Percentiles rank a stretch among this genome's conserved stretches.
These are phyloP conservation scores for Byssoonygena ceratinophila DNA, from an alignment of 2,329 filamentous ascomycete genomes.

Conservation along the genomic window DNA sequence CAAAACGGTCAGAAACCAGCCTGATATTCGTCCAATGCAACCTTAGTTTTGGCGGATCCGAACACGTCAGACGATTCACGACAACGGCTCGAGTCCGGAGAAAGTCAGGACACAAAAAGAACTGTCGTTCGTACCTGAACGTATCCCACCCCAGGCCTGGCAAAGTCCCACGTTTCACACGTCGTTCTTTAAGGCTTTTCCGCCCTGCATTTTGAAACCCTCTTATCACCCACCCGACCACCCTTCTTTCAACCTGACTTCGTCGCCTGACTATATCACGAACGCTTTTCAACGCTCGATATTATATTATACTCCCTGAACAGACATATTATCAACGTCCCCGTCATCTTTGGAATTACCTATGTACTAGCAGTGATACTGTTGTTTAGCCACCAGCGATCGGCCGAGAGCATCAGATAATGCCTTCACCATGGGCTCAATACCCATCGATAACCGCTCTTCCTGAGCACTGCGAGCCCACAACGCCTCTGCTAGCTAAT, in stretches of 20 bases:
- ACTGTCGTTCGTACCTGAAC: too few relatives aligned
- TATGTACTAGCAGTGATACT: not conserved
- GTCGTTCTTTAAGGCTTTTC: not conserved
- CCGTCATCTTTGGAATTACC: not conserved
- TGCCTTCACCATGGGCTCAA: constrained; percentile 26
- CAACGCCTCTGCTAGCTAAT: constrained; percentile 45
- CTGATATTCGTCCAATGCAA: constrained; percentile 1
- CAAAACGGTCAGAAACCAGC: too few relatives aligned
- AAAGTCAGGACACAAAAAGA: too few relatives aligned
- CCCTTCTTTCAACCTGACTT: not conserved
- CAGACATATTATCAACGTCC: not conserved
- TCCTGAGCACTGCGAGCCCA: constrained; percentile 51
- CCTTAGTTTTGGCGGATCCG: not conserved
- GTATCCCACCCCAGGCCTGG: not conserved
- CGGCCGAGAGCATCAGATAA: constrained; percentile 13
- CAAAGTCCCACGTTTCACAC: not conserved
- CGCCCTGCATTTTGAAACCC: not conserved
- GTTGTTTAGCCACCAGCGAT: not conserved
- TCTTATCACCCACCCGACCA: not conserved
- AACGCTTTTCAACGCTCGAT: not conserved
- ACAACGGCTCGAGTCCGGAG: not conserved
- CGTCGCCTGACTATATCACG: constrained; percentile 6
- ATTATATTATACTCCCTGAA: not conserved
- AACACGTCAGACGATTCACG: constrained; percentile 4
- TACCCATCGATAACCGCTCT: constrained; percentile 29